Evolutionary conservation across 2,329 filamentous ascomycete species (phyloP).

Genomic region (Botrytis sinoallii): DNA sequence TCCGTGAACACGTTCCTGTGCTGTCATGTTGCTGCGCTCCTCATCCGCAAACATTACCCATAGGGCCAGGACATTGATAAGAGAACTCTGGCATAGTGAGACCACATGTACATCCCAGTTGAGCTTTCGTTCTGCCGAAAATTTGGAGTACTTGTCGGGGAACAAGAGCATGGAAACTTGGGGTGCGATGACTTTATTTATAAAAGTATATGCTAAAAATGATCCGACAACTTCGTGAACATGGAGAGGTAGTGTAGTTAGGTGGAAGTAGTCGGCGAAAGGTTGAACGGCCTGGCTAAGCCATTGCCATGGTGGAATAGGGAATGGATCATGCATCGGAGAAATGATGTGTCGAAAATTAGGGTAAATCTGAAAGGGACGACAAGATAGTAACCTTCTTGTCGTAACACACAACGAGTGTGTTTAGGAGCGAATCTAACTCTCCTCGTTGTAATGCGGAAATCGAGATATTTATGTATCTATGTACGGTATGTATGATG

Average conservation of each 20-base stretch:
- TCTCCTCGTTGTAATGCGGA: neutral
- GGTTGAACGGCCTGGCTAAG: slow-evolving; percentile 56
- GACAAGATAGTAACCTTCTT: slow-evolving; percentile 13
- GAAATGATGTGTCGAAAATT: neutral
- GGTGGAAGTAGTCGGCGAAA: slow-evolving; percentile 56
- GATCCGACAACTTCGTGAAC: slow-evolving; percentile 71
- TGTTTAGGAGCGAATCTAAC: neutral
- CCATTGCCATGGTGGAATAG: slow-evolving; percentile 56
- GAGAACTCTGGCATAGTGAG: slow-evolving; percentile 71
- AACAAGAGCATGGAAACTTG: slow-evolving; percentile 60
- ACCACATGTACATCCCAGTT: slow-evolving; percentile 89
- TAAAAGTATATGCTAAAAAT: slow-evolving; percentile 64
- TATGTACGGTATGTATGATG: slow-evolving; percentile 5
- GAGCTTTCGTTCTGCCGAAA: slow-evolving; percentile 60
- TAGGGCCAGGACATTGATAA: slow-evolving; percentile 71
- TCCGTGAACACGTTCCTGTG: slow-evolving; percentile 69
- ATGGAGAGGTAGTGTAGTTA: slow-evolving; percentile 70
- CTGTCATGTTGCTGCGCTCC: slow-evolving; percentile 64
- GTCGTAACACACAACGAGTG: slow-evolving; percentile 13
- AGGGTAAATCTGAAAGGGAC: neutral
- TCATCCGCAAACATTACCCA: slow-evolving; percentile 69
- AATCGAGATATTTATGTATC: slow-evolving; percentile 17
- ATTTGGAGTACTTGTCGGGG: slow-evolving; percentile 58
- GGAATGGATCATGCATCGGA: slow-evolving; percentile 56
- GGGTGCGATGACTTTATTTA: slow-evolving; percentile 66